phyloP scores from a whole-genome alignment of 1,284 basidiomycete species.

The Puccinia polysora region DNA sequence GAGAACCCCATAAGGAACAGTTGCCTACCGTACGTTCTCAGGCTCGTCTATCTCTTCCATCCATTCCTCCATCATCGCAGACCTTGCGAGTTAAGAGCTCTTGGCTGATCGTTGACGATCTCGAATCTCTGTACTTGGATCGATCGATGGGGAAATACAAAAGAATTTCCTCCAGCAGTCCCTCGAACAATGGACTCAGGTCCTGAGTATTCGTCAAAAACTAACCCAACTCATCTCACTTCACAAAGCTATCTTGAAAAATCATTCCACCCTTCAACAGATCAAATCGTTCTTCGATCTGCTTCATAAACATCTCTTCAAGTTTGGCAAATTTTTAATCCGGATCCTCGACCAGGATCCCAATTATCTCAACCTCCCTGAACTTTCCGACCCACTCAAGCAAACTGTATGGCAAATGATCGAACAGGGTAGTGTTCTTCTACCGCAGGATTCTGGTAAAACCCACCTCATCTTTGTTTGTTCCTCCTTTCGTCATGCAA shows the following conservation, averaged over 20 bases:
- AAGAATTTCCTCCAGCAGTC: constrained; percentile 34
- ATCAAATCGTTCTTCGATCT: constrained; percentile 36
- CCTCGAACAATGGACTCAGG: constrained; percentile 18
- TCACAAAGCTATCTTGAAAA: constrained; percentile 21
- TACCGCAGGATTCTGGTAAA: constrained; percentile 3
- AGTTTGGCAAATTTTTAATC: constrained; percentile 37
- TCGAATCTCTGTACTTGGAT: too few relatives aligned
- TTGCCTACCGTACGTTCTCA: constrained; percentile 25
- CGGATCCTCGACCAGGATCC: constrained; percentile 31
- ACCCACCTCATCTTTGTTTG: background rate
- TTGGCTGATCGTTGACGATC: too few relatives aligned
- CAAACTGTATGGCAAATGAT: constrained; percentile 34
- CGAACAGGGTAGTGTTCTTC: constrained; percentile 19
- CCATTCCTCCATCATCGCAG: too few relatives aligned
- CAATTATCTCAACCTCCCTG: constrained; percentile 13
- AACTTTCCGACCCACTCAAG: constrained; percentile 10
- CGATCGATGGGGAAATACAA: too few relatives aligned
- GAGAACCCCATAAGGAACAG: constrained; percentile 33
- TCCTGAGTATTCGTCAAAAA: constrained; percentile 24
- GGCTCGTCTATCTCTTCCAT: too few relatives aligned
- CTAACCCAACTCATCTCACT: constrained; percentile 5
- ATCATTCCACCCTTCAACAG: constrained; percentile 9
- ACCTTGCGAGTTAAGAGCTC: too few relatives aligned
- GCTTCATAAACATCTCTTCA: constrained; percentile 36
- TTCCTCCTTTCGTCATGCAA: background rate